Conservation (phyloP, 257 asterid species). For the Rehmannia glutinosa region DNA sequence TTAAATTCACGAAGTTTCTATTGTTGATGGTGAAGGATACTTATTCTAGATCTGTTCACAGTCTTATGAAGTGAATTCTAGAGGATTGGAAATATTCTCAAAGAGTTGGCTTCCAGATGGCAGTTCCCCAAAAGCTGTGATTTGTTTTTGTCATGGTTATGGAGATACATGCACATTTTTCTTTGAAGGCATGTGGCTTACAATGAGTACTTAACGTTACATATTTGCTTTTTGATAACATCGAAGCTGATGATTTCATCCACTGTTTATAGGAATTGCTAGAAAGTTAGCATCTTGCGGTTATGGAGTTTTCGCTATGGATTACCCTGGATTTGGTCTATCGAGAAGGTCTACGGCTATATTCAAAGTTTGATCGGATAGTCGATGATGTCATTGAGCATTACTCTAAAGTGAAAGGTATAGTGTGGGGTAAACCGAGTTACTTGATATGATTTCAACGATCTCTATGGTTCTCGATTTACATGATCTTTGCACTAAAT, state of each 20-base stretch:
- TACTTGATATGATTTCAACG: no score
- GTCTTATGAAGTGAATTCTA: constrained; percentile 74
- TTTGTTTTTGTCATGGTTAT: constrained; percentile 86
- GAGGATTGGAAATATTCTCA: constrained; percentile 78
- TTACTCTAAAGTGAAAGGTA: constrained; percentile 81
- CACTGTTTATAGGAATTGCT: constrained; percentile 58
- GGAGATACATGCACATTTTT: no score
- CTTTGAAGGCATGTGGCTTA: constrained; percentile 63
- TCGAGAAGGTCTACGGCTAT: constrained; percentile 85
- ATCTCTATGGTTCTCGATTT: no score
- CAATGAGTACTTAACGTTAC: not conserved
- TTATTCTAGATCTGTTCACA: no score
- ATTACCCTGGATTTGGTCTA: constrained; percentile 90
- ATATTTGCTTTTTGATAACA: not conserved
- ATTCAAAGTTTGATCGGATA: constrained; percentile 55
- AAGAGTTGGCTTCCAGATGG: constrained; percentile 85
- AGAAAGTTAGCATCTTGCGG: constrained; percentile 77
- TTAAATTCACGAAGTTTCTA: no score
- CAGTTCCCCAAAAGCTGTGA: constrained; percentile 64
- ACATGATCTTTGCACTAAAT: no score
- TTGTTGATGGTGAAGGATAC: no score
- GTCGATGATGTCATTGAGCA: constrained; percentile 82
- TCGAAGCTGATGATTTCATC: not conserved
- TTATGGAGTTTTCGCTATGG: constrained; percentile 87
- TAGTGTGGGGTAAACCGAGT: no score